A percentile compares a stretch with the other conserved stretches of the same genome.
phyloP scores from a whole-genome alignment of 2,329 filamentous ascomycete species.

The Fusarium sp. region DNA sequence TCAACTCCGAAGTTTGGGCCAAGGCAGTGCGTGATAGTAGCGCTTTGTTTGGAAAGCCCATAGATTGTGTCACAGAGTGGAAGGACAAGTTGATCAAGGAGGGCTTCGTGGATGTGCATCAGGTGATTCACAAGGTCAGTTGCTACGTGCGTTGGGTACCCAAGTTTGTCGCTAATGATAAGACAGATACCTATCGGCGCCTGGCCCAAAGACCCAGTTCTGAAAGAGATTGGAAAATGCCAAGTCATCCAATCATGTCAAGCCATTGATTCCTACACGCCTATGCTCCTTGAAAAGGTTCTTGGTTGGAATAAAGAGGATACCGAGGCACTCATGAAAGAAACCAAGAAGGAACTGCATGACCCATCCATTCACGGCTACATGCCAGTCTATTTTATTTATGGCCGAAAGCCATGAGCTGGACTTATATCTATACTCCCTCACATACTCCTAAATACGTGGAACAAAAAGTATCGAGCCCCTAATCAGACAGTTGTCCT shows the following conservation, averaged over 20 bases:
- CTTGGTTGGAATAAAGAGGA: constrained; percentile 36
- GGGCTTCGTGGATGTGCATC: constrained; percentile 24
- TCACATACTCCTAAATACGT: too few relatives aligned
- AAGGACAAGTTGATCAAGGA: constrained; percentile 23
- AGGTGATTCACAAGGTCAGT: constrained; percentile 29
- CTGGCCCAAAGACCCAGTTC: constrained; percentile 26
- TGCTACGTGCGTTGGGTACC: background rate
- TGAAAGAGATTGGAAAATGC: constrained; percentile 30
- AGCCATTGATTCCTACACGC: constrained; percentile 34
- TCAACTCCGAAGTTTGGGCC: constrained; percentile 23
- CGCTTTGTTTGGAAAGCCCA: constrained; percentile 28
- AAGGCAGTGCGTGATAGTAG: constrained; percentile 20
- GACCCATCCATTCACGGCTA: constrained; percentile 36
- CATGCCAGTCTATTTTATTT: constrained; percentile 28
- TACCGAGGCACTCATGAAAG: constrained; percentile 35
- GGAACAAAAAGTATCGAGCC: too few relatives aligned
- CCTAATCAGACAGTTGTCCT: too few relatives aligned
- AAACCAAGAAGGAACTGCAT: constrained; percentile 37
- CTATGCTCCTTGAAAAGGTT: constrained; percentile 27
- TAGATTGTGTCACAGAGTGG: constrained; percentile 22
- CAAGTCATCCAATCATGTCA: constrained; percentile 30
- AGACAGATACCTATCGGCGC: constrained; percentile 23
- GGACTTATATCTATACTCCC: too few relatives aligned
- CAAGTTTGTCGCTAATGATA: background rate
- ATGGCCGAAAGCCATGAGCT: constrained; percentile 24